phyloP scores from a whole-genome alignment of 805 yeast genomes.

The Nakazawaea molendinolei region DNA sequence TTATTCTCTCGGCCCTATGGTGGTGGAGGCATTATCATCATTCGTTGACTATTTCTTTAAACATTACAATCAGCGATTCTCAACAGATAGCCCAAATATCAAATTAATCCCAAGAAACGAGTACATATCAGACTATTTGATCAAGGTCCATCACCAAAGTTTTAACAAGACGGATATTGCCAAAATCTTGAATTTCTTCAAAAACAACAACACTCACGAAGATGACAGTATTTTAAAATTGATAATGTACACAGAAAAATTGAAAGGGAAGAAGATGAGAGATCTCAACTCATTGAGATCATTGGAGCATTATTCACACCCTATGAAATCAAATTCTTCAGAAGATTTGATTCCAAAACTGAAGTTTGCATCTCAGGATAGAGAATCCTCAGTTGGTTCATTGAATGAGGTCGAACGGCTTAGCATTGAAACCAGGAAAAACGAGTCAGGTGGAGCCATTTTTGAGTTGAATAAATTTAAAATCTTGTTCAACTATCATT shows the following conservation, averaged over 20 bases:
- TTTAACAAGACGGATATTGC: conserved; percentile 2
- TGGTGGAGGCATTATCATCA: conserved; percentile 1
- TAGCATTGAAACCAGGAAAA: conserved; percentile 1
- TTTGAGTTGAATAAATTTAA: conserved; percentile 11
- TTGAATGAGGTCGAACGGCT: conserved; percentile 4
- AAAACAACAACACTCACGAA: no score
- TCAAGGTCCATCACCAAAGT: conserved; percentile 2
- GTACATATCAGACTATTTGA: conserved; percentile 4
- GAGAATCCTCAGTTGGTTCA: conserved; percentile 4
- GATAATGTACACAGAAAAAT: conserved; percentile 5
- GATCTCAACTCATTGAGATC: not conserved
- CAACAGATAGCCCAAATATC: not conserved
- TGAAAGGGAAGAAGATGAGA: conserved; percentile 7
- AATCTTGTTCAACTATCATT: conserved; percentile 8
- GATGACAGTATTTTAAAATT: no score
- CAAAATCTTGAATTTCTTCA: conserved; percentile 3
- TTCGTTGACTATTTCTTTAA: conserved; percentile 5
- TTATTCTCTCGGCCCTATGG: not conserved
- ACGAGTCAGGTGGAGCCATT: not conserved
- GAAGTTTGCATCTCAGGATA: not conserved
- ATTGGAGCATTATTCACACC: conserved; percentile 3
- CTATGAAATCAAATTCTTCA: not conserved
- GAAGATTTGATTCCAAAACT: not conserved
- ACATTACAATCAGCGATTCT: not conserved
- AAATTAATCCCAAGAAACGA: conserved; percentile 9